Conservation (phyloP, 306 rosid species). For the Begonia loranthoides region DNA sequence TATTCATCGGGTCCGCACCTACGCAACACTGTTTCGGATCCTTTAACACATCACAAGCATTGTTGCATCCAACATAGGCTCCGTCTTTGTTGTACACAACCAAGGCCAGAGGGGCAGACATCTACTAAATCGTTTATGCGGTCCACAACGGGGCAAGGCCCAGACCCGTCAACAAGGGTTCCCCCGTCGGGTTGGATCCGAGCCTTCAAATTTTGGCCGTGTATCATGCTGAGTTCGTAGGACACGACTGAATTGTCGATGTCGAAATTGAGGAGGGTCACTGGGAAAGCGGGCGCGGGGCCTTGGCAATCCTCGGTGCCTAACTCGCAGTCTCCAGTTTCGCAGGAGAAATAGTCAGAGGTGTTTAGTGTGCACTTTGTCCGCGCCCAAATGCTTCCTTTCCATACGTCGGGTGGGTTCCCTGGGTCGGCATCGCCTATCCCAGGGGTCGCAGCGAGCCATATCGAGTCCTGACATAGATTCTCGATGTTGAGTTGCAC, state of each 20-base stretch:
- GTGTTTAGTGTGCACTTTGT: conserved; percentile 8
- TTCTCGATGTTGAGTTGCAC: conserved; percentile 10
- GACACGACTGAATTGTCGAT: conserved; percentile 14
- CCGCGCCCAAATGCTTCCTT: conserved; percentile 11
- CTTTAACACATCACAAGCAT: conserved; percentile 20
- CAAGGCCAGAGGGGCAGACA: conserved; percentile 12
- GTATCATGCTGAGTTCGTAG: conserved; percentile 23
- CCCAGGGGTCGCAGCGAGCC: conserved; percentile 9
- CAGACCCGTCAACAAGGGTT: conserved; percentile 11
- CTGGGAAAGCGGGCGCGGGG: conserved; percentile 14
- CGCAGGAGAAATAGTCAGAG: conserved; percentile 13
- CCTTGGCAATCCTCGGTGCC: conserved; percentile 7
- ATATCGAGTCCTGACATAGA: background rate
- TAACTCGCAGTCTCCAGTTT: conserved; percentile 12
- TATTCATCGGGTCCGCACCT: conserved; percentile 15
- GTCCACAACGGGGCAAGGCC: conserved; percentile 18
- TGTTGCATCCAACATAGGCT: conserved; percentile 15
- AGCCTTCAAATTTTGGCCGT: conserved; percentile 19
- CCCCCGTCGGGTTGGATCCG: conserved; percentile 21
- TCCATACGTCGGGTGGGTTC: conserved; percentile 16
- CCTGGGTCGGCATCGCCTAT: conserved; percentile 14
- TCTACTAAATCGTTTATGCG: conserved; percentile 5
- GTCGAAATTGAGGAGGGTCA: conserved; percentile 14
- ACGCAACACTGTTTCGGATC: conserved; percentile 22
- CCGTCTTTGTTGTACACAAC: conserved; percentile 3